Evolutionary conservation across 2,329 filamentous ascomycete genomes (phyloP).

Genomic region (Capronia epimyces): DNA sequence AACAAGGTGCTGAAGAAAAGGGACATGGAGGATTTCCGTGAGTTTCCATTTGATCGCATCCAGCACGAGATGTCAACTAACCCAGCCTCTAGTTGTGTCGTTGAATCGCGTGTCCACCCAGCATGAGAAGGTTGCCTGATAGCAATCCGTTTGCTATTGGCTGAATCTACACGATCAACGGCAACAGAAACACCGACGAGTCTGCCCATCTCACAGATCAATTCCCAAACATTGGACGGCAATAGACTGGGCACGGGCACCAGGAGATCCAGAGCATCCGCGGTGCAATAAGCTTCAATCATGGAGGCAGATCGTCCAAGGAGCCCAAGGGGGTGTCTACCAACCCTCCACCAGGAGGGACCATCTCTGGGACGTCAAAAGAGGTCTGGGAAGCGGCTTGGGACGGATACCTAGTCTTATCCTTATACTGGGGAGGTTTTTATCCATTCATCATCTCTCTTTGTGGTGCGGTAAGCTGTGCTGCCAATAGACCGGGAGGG

Average conservation of each 20-base stretch:
- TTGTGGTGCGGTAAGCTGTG: neutral
- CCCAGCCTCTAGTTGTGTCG: conserved; percentile 66
- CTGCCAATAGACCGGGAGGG: neutral
- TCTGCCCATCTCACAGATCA: conserved; percentile 12
- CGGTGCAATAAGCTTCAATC: neutral
- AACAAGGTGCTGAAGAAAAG: conserved; percentile 79
- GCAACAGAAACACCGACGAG: conserved; percentile 5
- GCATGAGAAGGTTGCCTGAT: conserved; percentile 79
- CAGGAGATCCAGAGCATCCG: conserved; percentile 1
- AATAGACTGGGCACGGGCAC: conserved; percentile 6
- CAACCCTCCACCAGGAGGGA: neutral
- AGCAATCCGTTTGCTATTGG: conserved; percentile 15
- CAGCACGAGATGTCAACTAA: conserved; percentile 6
- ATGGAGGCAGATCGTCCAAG: no score
- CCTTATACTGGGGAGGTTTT: neutral
- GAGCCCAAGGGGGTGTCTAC: neutral
- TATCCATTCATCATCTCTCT: neutral
- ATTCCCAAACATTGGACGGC: conserved; percentile 4
- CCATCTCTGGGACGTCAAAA: neutral
- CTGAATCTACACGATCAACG: conserved; percentile 6
- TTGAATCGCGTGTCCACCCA: conserved; percentile 85
- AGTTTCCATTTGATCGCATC: conserved; percentile 38
- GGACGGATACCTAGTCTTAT: neutral
- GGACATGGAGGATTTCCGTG: conserved; percentile 83
- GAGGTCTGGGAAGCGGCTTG: neutral